Conservation (phyloP, 1,284 basidiomycete species). For the Kwoniella shivajii region DNA sequence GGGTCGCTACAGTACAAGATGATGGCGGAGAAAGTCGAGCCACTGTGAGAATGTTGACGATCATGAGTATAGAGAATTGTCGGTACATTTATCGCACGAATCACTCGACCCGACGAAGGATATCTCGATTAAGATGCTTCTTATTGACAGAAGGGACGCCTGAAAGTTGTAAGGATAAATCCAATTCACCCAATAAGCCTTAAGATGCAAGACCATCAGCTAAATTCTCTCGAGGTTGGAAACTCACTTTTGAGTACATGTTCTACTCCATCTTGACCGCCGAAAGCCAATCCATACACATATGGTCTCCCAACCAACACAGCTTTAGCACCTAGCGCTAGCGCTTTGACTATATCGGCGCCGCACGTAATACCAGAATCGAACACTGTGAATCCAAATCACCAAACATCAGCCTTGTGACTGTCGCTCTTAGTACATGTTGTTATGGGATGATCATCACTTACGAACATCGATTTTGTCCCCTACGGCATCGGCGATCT, state of each 20-base stretch:
- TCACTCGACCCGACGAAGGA: neutral
- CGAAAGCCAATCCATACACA: conserved; percentile 60
- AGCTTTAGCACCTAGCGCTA: conserved; percentile 47
- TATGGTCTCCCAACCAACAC: conserved; percentile 47
- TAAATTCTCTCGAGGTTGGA: neutral
- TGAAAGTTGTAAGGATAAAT: conserved; percentile 51
- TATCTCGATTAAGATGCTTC: neutral
- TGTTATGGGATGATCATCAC: no score
- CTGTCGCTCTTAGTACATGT: no score
- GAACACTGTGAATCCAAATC: no score
- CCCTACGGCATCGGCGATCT: conserved; percentile 60
- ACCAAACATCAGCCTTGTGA: no score
- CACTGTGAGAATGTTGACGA: no score
- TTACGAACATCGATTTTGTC: conserved; percentile 56
- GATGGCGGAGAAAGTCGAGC: no score
- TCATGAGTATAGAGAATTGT: no score
- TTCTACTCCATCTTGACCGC: conserved; percentile 66
- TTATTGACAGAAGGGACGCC: conserved; percentile 16
- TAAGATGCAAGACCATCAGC: neutral
- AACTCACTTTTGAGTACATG: conserved; percentile 62
- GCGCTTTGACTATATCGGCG: conserved; percentile 71
- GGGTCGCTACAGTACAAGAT: no score
- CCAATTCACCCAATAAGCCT: conserved; percentile 63
- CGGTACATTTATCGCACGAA: no score
- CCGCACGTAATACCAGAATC: conserved; percentile 77